These are phyloP conservation scores for Hippophae rhamnoides DNA, from an alignment of 306 rosid species.

Conservation along the genomic window DNA sequence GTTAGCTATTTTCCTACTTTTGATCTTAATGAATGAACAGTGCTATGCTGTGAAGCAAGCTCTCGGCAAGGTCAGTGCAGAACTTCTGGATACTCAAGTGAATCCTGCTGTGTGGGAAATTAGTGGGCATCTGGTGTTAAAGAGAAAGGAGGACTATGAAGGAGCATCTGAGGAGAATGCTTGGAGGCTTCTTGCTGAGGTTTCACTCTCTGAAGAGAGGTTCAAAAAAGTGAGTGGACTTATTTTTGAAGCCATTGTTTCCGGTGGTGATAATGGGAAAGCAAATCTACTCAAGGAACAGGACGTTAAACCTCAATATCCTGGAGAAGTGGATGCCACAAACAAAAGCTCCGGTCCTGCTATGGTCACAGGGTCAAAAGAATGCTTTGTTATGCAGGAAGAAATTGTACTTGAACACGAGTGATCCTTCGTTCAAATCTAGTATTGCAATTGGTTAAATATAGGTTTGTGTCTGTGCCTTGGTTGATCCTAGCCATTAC, in stretches of 20 bases:
- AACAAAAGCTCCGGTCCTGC: constrained; percentile 25
- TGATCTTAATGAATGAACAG: constrained; percentile 26
- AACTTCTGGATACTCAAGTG: constrained; percentile 91
- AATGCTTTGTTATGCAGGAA: constrained; percentile 64
- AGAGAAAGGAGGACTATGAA: constrained; percentile 81
- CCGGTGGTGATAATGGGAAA: constrained; percentile 10
- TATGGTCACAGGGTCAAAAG: constrained; percentile 41
- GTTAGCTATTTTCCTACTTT: background rate
- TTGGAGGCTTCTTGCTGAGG: constrained; percentile 90
- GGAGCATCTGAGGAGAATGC: constrained; percentile 94
- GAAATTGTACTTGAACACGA: constrained; percentile 7
- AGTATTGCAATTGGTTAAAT: constrained; percentile 19
- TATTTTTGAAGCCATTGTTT: constrained; percentile 55
- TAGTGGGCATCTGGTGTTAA: constrained; percentile 91
- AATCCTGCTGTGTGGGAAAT: constrained; percentile 99
- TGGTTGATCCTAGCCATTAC: constrained; percentile 22
- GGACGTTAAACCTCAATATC: constrained; percentile 10
- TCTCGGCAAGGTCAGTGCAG: constrained; percentile 80
- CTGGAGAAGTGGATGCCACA: constrained; percentile 26
- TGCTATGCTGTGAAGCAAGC: constrained; percentile 98
- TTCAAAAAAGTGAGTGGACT: constrained; percentile 71
- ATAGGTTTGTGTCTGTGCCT: constrained; percentile 20
- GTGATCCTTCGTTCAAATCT: constrained; percentile 11
- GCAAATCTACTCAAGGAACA: constrained; percentile 7
- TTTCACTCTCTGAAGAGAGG: constrained; percentile 81